Evolutionary conservation across 805 yeast genomes (phyloP), one percentile per base, ranked within the genome.

Genomic region (Scheffersomyces coipomensis): DNA sequence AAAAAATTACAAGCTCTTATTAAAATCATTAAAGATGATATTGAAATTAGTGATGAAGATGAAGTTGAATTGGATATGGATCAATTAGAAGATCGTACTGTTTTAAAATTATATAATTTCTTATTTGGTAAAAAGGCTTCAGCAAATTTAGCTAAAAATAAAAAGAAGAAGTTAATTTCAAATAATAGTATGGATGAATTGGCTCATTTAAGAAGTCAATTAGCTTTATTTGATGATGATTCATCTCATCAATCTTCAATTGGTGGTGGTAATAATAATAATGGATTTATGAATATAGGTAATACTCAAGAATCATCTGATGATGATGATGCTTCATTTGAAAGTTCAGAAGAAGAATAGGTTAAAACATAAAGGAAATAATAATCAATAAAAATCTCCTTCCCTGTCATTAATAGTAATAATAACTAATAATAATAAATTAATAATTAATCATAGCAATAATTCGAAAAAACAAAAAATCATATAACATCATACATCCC

Each of bases 1-100:
- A 80, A 83, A 62, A 88, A 87, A 66, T 69, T 91, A 52, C 86
- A 83, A 51, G 84, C 85, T 43, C 95, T 89, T 24, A 76, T 91
- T 45, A 79, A 85, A 37, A 88, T 93, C 46, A 88, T 93, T 49
- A 85, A 85, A 55, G 93, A 86, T 60, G 81, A 76, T 52, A 58
- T 70, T 37, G 71, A 66, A 40, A 58, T 66, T 36, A 56, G 62
- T 35, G 91, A 88, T 52, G 98, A 91, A 42, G 98, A 93, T 45
- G 73, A 68, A 68, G 93, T 93, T 45, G 99, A 93, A 70, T 75
- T 93, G 44, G 99, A 93, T 63, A 85, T 93, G 82, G 97, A 93
- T 59, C 85, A 85, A 63, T 75, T 93, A 51, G 96, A 88, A 53
- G 88, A 88, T 48, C 69, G 78, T 30, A 90, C 97, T 1, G 76